Percentiles rank a stretch among this genome's conserved stretches.
Conservation (phyloP, 352 stramenopile species). For the Peronosclerospora sorghi region DNA sequence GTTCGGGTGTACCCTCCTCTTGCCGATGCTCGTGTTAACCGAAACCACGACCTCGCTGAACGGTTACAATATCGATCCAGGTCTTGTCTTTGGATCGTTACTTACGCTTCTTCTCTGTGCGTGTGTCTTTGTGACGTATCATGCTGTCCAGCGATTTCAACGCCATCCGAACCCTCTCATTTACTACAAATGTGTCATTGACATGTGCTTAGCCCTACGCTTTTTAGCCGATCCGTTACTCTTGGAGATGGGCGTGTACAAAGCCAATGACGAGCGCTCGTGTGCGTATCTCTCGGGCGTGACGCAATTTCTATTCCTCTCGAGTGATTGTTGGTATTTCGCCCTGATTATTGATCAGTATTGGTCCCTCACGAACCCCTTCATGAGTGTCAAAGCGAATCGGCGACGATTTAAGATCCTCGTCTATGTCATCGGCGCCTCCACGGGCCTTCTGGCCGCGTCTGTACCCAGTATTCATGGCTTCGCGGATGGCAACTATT, state of each 20-base stretch:
- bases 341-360: conserved; percentile 66
- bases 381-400: conserved; percentile 70
- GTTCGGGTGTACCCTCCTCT: conserved; percentile 30
- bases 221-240: conserved; percentile 68
- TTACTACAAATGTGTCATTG: conserved; percentile 72
- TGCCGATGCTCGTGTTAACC: conserved; percentile 30
- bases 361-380: conserved; percentile 72
- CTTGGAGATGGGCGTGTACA: conserved; percentile 39
- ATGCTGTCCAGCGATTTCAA: conserved; percentile 66
- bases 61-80: conserved; percentile 79
- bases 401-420: conserved; percentile 44
- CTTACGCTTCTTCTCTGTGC: conserved; percentile 57
- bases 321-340: conserved; percentile 80
- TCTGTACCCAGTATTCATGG: conserved; percentile 32
- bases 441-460: conserved; percentile 32
- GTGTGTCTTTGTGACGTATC: conserved; percentile 71
- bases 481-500: conserved; percentile 65
- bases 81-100: conserved; percentile 63
- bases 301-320: conserved; percentile 69
- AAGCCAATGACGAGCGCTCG: conserved; percentile 9
- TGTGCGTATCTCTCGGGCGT: conserved; percentile 56
- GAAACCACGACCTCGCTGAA: conserved; percentile 37
- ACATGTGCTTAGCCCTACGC: conserved; percentile 52
- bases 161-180: conserved; percentile 76
- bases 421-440: conserved; percentile 31